A percentile compares a stretch with the other conserved stretches of the same genome.
Evolutionary conservation across 495 filamentous ascomycete species (phyloP).

Genomic region (Talaromyces wortmannii): DNA sequence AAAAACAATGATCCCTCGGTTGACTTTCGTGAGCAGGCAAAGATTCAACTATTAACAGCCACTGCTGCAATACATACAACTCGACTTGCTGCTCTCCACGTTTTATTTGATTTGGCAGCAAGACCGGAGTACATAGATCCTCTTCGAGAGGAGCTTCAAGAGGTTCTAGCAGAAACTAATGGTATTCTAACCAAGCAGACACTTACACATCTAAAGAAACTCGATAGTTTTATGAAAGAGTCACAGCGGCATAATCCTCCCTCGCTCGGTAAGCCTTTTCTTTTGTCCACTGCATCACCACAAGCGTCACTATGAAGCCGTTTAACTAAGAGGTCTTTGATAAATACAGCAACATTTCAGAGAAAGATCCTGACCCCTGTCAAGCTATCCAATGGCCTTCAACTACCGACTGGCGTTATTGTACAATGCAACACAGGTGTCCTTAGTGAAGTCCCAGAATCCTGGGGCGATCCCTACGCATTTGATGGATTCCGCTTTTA

Average conservation of each 20-base stretch:
- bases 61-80: not conserved
- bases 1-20: not conserved
- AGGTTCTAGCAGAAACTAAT: constrained; percentile 6
- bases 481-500: constrained; percentile 29
- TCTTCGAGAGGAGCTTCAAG: constrained; percentile 2
- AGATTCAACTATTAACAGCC: constrained; percentile 15
- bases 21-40: constrained; percentile 4
- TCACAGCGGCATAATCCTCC: constrained; percentile 30
- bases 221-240: constrained; percentile 45
- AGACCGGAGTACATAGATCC: constrained; percentile 7
- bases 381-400: constrained; percentile 27
- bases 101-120: constrained; percentile 13
- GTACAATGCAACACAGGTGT: constrained; percentile 2
- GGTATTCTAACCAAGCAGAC: not conserved
- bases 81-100: constrained; percentile 8
- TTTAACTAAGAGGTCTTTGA: constrained; percentile 11
- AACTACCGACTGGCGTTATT: constrained; percentile 17
- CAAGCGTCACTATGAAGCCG: no score
- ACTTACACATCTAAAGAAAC: constrained; percentile 9
- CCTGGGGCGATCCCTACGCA: constrained; percentile 21
- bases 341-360: not conserved
- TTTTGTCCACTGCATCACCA: no score
- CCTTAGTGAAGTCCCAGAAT: constrained; percentile 16
- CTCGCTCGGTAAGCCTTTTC: constrained; percentile 24
- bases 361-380: constrained; percentile 18